Conservation (phyloP, 2,329 filamentous ascomycete species). For the Aspergillus neotritici region DNA sequence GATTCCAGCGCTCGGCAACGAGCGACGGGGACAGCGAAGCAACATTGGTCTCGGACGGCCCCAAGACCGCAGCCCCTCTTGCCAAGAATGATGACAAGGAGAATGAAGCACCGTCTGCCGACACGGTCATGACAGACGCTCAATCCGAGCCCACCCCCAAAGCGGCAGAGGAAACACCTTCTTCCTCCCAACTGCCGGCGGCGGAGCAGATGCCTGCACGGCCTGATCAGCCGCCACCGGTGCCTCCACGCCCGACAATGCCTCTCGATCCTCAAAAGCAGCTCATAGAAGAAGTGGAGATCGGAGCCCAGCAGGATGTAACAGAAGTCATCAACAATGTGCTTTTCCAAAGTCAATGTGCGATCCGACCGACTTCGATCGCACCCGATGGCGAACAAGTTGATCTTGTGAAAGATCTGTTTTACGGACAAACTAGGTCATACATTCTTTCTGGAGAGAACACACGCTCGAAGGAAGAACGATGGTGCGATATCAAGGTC, state of each 20-base stretch:
- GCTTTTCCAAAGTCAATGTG: conserved; percentile 82
- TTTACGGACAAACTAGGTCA: conserved; percentile 45
- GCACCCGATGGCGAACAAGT: conserved; percentile 69
- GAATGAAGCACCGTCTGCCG: conserved; percentile 26
- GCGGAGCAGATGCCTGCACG: conserved; percentile 22
- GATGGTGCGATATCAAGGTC: conserved; percentile 60
- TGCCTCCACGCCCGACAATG: conserved; percentile 50
- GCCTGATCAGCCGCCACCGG: conserved; percentile 50
- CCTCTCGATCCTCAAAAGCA: conserved; percentile 31
- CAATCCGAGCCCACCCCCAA: conserved; percentile 15
- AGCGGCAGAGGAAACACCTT: conserved; percentile 1
- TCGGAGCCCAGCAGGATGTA: conserved; percentile 81
- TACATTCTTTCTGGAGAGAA: conserved; percentile 43
- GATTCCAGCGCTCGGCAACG: conserved; percentile 20
- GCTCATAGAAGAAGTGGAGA: conserved; percentile 48
- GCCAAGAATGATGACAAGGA: conserved; percentile 35
- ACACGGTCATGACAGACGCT: conserved; percentile 19
- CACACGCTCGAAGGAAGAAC: conserved; percentile 49
- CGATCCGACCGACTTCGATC: conserved; percentile 65
- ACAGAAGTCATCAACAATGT: conserved; percentile 93
- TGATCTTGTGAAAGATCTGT: conserved; percentile 67
- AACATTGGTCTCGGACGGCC: conserved; percentile 32
- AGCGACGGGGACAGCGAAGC: conserved; percentile 29
- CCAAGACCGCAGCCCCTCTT: conserved; percentile 14
- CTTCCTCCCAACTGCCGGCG: conserved; percentile 5